Conservation (phyloP, 1,284 basidiomycete species). For the Hemileccinum hortonii region DNA sequence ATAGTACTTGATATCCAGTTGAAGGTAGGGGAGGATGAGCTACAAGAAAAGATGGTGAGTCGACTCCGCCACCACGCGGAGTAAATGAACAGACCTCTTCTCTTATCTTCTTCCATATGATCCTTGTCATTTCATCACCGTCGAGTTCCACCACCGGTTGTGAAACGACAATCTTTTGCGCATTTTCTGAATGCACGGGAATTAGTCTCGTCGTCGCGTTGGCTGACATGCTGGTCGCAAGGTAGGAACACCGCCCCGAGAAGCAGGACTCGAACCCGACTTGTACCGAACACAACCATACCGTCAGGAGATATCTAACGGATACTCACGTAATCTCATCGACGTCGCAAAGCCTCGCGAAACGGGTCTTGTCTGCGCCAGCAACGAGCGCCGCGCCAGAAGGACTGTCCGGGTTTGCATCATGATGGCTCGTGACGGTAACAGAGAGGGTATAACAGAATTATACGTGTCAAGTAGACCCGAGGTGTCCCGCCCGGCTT, state of each 20-base stretch:
- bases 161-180: constrained; percentile 74
- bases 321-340: constrained; percentile 31
- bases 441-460: constrained; percentile 18
- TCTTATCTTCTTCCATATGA: constrained; percentile 99
- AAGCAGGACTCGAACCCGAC: not conserved
- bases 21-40: constrained; percentile 93
- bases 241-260: not conserved
- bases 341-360: constrained; percentile 32
- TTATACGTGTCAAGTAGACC: not conserved
- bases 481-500: constrained; percentile 11
- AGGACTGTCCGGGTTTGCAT: constrained; percentile 26
- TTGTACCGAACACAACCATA: constrained; percentile 2
- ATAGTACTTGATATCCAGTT: constrained; percentile 98
- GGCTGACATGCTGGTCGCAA: not conserved
- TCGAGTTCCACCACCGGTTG: constrained; percentile 97
- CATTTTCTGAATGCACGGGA: constrained; percentile 19
- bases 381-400: constrained; percentile 26
- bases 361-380: constrained; percentile 21
- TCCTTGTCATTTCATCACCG: constrained; percentile 96
- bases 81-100: constrained; percentile 69
- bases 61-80: not conserved
- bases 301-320: not conserved
- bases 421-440: constrained; percentile 5
- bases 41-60: constrained; percentile 33
- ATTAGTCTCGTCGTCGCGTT: constrained; percentile 8